Base-by-base conservation (phyloP, 139 green algal genomes). In the Pedinophyceae sp. region DNA sequence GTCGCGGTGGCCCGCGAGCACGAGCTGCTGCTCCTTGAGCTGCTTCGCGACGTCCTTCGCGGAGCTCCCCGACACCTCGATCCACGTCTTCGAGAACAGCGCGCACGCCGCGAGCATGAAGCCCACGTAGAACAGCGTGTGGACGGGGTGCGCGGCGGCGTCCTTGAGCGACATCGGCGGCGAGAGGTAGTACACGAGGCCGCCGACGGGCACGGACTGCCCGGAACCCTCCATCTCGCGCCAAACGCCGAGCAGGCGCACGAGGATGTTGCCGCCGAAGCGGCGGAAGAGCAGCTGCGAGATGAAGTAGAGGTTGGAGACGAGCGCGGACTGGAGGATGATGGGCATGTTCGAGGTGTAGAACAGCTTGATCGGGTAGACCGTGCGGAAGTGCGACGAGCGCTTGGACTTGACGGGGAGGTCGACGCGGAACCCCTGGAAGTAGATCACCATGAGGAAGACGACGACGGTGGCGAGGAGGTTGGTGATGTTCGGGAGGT, bases 321-420 rank as follows among this genome's bases (percentile, higher is more conserved):
- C 92, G 27, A 99, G 75, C 3, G 92, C 92, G 3, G 81, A 94
- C 73, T 96, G 89, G 57, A 99, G 82, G 66, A 99, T 99, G 79
- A 99, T 99, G 64, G 92, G 92, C 92, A 99, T 99, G 84, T 99
- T 99, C 65, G 77, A 91, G 55, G 92, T 99, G 83, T 99, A 99
- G 75, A 99, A 99, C 24, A 99, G 81, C 84, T 99, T 99, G 83
- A 99, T 99, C 49, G 91, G 88, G 82, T 97, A 98, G 55, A 69
- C 82, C 61, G 74, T 69, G 70, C 82, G 71, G 54, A 85, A 72
- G 38, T 89, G 86, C 20, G 91, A 74, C 25, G 74, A 59, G 48
- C 80, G 77, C 83, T 96, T 96, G 72, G 77, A 92, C 59, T 82
- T 78, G 34, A 99, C 81, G 24, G 92, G 89, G 41, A 99, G 84